Evolutionary conservation across 352 stramenopile genomes (phyloP).

Genomic region (Phytophthora sojae): DNA sequence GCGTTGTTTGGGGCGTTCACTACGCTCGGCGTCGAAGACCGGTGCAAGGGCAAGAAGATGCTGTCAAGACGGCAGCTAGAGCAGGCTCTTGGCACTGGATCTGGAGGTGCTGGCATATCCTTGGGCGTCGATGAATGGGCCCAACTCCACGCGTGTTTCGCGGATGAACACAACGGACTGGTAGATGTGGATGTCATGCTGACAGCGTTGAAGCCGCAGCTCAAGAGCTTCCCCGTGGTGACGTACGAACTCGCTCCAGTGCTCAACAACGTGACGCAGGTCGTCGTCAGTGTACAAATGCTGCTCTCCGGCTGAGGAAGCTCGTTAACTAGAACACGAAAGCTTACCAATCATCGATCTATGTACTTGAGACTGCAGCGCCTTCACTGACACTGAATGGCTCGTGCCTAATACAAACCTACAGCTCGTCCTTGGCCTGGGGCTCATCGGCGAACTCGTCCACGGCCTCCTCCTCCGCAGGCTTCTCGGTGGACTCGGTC

Average conservation of each 20-base stretch:
- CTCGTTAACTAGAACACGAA: not conserved
- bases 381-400: constrained; percentile 12
- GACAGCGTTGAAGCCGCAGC: constrained; percentile 37
- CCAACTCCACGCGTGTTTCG: constrained; percentile 52
- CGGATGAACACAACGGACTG: constrained; percentile 43
- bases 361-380: constrained; percentile 26
- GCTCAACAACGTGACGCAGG: constrained; percentile 62
- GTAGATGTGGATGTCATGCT: constrained; percentile 55
- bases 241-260: constrained; percentile 65
- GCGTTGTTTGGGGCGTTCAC: constrained; percentile 20
- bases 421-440: constrained; percentile 62
- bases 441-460: constrained; percentile 69
- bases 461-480: constrained; percentile 35
- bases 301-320: constrained; percentile 31
- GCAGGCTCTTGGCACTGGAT: constrained; percentile 39
- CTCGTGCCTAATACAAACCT: constrained; percentile 30
- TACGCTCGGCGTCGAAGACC: constrained; percentile 5
- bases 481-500: constrained; percentile 26
- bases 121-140: constrained; percentile 57
- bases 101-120: constrained; percentile 30
- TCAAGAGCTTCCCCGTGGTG: constrained; percentile 43
- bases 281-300: constrained; percentile 61
- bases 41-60: constrained; percentile 29
- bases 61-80: constrained; percentile 54
- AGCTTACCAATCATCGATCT: constrained; percentile 20